Evolutionary conservation across 805 yeast genomes (phyloP), one percentile per base, ranked within the genome.

Genomic region (Saccharomycopsis vini): DNA sequence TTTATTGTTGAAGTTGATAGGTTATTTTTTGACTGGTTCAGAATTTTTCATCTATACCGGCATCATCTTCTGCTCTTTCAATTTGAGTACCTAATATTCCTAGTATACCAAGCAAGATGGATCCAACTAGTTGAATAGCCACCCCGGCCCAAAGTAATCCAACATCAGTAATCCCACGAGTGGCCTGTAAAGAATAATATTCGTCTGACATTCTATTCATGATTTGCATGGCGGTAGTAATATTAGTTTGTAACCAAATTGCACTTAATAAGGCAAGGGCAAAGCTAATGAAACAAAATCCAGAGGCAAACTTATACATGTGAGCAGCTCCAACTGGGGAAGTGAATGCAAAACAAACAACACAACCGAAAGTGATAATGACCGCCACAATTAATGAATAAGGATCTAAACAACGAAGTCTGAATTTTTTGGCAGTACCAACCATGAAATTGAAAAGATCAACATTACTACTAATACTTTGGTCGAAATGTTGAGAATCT

Each of bases 211-310:
- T 46, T 38, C 44, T 37, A 36, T 44, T 46, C 47, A 49, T 43
- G 19, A 49, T 34, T 10, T 26, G 36, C 13, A 22, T 40, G 2
- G 52, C 52, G 1, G 52, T 49, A 18, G 46, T 43, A 9, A 43
- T 40, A 15, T 49, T 49, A 4, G 52, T 49, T 32, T 49, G 49
- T 21, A 46, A 21, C 52, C 52, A 49, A 7, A 49, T 44, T 5
- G 45, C 45, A 19, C 40, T 37, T 12, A 46, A 42, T 24, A 49
- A 37, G 6, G 50, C 19, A 9, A 49, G 36, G 10, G 33, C 23
- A 36, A 49, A 46, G 4, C 42, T 24, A 20, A 49, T 13, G 18
- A 46, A 49, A 6, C 47, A 39, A 31, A 49, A 43, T 16, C 22
- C 40, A 12, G 46, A 43, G 6, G 47, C 48, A 29, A 46, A 46